Evolutionary conservation across 2,329 filamentous ascomycete genomes (phyloP).

Genomic region (Penicillium sclerotigenum): DNA sequence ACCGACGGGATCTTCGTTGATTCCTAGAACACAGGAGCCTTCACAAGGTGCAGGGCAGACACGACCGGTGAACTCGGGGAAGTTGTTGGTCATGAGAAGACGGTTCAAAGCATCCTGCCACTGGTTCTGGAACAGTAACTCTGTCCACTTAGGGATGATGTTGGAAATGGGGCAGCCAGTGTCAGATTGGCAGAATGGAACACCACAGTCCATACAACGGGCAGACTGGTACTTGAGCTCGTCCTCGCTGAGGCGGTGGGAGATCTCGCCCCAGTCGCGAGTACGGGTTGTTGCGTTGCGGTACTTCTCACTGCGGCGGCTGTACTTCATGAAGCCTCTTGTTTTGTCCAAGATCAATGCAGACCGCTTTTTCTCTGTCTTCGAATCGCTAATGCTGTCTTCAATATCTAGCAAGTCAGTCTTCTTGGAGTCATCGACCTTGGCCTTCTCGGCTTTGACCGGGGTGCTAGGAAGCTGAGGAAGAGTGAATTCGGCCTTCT

Average conservation of each 20-base stretch:
- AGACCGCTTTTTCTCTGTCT: slow-evolving; percentile 83
- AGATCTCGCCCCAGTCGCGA: slow-evolving; percentile 92
- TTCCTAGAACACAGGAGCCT: slow-evolving; percentile 90
- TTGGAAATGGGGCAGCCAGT: slow-evolving; percentile 94
- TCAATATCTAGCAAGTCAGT: slow-evolving; percentile 79
- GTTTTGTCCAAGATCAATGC: slow-evolving; percentile 97
- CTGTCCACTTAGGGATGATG: slow-evolving; percentile 97
- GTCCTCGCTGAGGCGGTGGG: slow-evolving; percentile 81
- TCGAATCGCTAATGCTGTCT: slow-evolving; percentile 79
- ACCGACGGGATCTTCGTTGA: slow-evolving; percentile 94
- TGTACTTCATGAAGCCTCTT: slow-evolving; percentile 95
- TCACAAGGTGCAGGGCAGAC: slow-evolving; percentile 96
- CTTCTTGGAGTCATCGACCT: slow-evolving; percentile 63
- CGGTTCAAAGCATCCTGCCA: slow-evolving; percentile 92
- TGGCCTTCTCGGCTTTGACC: slow-evolving; percentile 53
- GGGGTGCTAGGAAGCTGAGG: slow-evolving; percentile 66
- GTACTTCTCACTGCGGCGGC: slow-evolving; percentile 89
- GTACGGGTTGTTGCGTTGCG: slow-evolving; percentile 76
- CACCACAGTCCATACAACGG: slow-evolving; percentile 98
- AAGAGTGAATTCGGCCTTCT: slow-evolving; percentile 77
- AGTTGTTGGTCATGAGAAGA: slow-evolving; percentile 95
- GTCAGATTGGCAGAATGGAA: slow-evolving; percentile 96
- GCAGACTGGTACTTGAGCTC: slow-evolving; percentile 96
- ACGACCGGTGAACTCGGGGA: slow-evolving; percentile 95
- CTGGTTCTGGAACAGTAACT: slow-evolving; percentile 69